phyloP scores from a whole-genome alignment of 1,139 yeast genomes.

The Sugiyamaella paludigena region DNA sequence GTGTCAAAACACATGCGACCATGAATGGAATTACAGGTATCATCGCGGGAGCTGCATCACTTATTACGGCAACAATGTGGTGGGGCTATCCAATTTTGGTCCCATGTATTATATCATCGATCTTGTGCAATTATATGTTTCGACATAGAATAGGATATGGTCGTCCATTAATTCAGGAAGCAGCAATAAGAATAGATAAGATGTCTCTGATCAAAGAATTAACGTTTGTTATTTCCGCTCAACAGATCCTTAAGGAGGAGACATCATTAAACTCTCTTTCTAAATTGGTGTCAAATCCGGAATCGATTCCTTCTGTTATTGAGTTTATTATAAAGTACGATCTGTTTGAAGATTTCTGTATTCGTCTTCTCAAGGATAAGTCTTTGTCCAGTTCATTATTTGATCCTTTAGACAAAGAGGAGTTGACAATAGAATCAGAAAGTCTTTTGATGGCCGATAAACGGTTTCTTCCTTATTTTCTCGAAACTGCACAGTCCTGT shows the following conservation, averaged over 20 bases:
- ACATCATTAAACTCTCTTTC: not conserved
- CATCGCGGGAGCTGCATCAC: slow-evolving; percentile 5
- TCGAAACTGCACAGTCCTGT: not conserved
- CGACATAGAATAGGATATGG: slow-evolving; percentile 4
- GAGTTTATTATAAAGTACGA: not conserved
- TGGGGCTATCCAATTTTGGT: slow-evolving; percentile 3
- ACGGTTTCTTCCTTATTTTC: not conserved
- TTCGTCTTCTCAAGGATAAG: not conserved
- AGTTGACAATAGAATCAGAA: no score
- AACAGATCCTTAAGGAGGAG: not conserved
- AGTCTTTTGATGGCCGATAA: no score
- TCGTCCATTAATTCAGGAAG: not conserved
- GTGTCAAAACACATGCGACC: not conserved
- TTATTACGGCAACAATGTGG: slow-evolving; percentile 7
- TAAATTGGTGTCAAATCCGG: not conserved
- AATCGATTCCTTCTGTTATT: not conserved
- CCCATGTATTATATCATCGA: slow-evolving; percentile 4
- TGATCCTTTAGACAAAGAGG: not conserved
- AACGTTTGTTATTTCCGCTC: not conserved
- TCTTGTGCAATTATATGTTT: slow-evolving; percentile 1
- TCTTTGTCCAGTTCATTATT: not conserved
- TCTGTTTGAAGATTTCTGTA: not conserved
- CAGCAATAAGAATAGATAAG: not conserved
- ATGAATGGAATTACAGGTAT: slow-evolving; percentile 2
- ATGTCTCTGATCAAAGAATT: not conserved